Evolutionary conservation across 164 flowering plant genomes (phyloP), one percentile per base, ranked within the genome.

Genomic region (Paratinospora sagittata): DNA sequence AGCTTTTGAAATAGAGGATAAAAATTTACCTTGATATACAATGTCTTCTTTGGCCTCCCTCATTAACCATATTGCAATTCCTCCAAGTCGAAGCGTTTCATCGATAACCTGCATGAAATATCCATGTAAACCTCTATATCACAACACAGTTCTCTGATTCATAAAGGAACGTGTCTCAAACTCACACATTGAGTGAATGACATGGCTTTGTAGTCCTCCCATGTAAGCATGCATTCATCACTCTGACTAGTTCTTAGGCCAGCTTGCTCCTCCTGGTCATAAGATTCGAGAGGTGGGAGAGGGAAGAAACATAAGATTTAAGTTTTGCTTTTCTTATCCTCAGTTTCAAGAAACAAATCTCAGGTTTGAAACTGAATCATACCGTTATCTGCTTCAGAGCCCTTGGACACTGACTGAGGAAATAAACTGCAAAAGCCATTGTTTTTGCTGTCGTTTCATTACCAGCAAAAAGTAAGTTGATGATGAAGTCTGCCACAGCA

Each of bases 51-150:
- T 89, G 55, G 97, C 86, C 77, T 92, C 96, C 77, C 97, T 85
- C 91, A 92, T 84, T 66, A 92, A 73, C 96, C 96, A 92, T 47
- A 92, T 90, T 23, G 97, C 97, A 65, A 92, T 92, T 0, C 97
- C 97, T 8, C 97, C 97, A 13, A 90, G 75, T 57, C 97, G 74
- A 19, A 92, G 93, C 4, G 96, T 92, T 81, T 92, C 97, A 72
- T 92, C 97, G 27, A 92, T 92, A 7, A 92, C 97, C 95, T 91
- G 85, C 68, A 73, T 24, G 10, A 23, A n/a, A 6, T 6, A 55
- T 55, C 23, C 61, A 17, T 43, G 13, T 55, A 55, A 30, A 55
- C 61, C 21, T 55, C 61, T 19, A 2, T 55, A 55, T 55, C 61
- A 55, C 24, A 55, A 4, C 55, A 47, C 5, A 23, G 23, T 61